Evolutionary conservation across 2,329 filamentous ascomycete genomes (phyloP), one percentile per base, ranked within the genome.

Genomic region (Cordyceps pruinosa): DNA sequence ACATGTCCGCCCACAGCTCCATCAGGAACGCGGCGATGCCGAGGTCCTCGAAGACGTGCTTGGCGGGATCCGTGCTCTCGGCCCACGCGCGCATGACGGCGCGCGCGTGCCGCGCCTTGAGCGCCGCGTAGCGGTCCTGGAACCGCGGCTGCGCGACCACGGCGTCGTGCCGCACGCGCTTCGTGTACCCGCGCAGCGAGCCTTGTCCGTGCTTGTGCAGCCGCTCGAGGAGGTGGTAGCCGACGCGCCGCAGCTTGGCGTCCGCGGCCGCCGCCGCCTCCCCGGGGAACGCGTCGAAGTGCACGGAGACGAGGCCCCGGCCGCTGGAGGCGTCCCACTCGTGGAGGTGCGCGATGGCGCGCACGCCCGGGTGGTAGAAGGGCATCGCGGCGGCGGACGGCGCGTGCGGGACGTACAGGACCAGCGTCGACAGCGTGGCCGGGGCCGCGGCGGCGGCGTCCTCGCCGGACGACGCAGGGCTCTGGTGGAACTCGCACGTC

Each of bases 1-100:
- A 97, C 85, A 96, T 93, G 58, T 87, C 84, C 13, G 76, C 73
- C 94, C 94, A 99, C 2, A 97, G 75, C 74, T 97, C 92, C 26
- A 97, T 89, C 52, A 97, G 75, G 65, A 97, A 99, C 0, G 93
- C 89, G 0, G 93, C 89, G 61, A 99, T 97, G 4, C 85, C 82
- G 21, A 99, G 74, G 68, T 97, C 93, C 69, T 99, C 94, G 70
- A 97, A 97, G 3, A 97, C 90, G 67, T 97, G 92, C 70, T 97
- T 99, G 17, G 77, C 77, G 0, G 92, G 89, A 67, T 96, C 91
- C 0, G 92, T 97, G 52, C 81, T 81, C 73, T 97, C 94, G 15
- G 85, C 85, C 94, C 93, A 99, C 1, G 72, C 75, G n/a, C 82
- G 72, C 15, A 91, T 86, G 13, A 99, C 74, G 1, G 72, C 66